Evolutionary conservation across 1,139 yeast genomes (phyloP).

Genomic region (Ogataea hybrid): DNA sequence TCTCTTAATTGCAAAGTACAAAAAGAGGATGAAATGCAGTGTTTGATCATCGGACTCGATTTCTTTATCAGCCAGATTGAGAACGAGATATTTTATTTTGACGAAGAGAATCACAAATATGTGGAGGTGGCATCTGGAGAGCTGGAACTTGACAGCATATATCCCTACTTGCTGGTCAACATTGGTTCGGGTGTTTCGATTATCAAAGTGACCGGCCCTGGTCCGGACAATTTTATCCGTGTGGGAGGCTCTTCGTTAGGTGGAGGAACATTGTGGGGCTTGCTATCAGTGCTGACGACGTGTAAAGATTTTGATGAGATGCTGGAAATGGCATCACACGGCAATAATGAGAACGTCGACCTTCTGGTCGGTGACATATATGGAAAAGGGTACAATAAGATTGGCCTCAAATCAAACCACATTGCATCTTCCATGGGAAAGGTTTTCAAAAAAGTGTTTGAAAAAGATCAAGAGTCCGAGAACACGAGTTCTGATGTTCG

Average conservation of each 20-base stretch:
- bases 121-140: conserved; percentile 30
- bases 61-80: conserved; percentile 89
- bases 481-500: conserved; percentile 23
- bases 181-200: conserved; percentile 98
- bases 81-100: conserved; percentile 84
- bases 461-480: conserved; percentile 28
- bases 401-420: conserved; percentile 85
- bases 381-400: conserved; percentile 83
- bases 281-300: conserved; percentile 79
- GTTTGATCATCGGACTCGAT: conserved; percentile 86
- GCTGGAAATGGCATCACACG: conserved; percentile 87
- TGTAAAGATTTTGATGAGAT: conserved; percentile 91
- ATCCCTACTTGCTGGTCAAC: conserved; percentile 80
- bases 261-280: conserved; percentile 98
- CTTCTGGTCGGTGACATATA: conserved; percentile 95
- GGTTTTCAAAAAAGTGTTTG: conserved; percentile 67
- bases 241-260: conserved; percentile 98
- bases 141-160: conserved; percentile 38
- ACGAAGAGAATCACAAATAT: conserved; percentile 35
- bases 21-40: conserved; percentile 88
- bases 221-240: conserved; percentile 67
- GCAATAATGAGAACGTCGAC: conserved; percentile 90
- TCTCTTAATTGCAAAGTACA: conserved; percentile 43
- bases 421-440: conserved; percentile 98
- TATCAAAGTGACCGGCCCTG: conserved; percentile 87